Evolutionary conservation across 1,139 yeast genomes (phyloP).

Genomic region (Suhomyces bolitotheri): DNA sequence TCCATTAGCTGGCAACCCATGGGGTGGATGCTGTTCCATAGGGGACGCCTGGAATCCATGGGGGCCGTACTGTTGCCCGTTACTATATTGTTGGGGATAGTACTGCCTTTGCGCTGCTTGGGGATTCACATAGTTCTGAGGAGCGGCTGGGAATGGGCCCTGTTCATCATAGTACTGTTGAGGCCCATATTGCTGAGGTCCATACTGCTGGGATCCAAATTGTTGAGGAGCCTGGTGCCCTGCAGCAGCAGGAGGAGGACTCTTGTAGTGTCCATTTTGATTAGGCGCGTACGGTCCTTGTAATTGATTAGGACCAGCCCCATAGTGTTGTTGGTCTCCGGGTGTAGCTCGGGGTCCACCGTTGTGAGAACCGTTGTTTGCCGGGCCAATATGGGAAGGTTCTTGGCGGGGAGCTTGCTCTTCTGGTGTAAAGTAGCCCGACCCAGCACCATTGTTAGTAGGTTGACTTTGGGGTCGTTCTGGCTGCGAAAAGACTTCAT

Average conservation of each 20-base stretch:
- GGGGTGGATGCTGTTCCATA: conserved; percentile 37
- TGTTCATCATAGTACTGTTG: conserved; percentile 7
- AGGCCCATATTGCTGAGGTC: conserved; percentile 2
- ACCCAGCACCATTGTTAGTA: background rate
- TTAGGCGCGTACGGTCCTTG: background rate
- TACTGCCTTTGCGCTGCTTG: conserved; percentile 4
- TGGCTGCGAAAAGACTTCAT: conserved; percentile 1
- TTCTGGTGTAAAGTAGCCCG: background rate
- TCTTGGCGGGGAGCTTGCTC: background rate
- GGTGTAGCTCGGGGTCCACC: no score
- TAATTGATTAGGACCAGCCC: background rate
- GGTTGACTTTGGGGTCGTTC: background rate
- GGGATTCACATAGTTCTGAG: conserved; percentile 6
- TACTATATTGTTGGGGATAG: conserved; percentile 1
- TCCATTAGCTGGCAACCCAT: conserved; percentile 40
- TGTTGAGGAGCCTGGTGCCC: background rate
- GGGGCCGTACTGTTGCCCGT: conserved; percentile 6
- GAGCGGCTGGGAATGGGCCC: conserved; percentile 4
- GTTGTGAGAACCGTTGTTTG: background rate
- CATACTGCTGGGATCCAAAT: background rate
- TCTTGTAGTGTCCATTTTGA: background rate
- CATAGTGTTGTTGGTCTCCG: background rate
- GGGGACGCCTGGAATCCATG: conserved; percentile 16
- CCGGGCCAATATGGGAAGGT: background rate
- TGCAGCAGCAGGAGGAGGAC: background rate